phyloP scores from a whole-genome alignment of 768 basidiomycete species.

The Paxillus ammoniavirescens region DNA sequence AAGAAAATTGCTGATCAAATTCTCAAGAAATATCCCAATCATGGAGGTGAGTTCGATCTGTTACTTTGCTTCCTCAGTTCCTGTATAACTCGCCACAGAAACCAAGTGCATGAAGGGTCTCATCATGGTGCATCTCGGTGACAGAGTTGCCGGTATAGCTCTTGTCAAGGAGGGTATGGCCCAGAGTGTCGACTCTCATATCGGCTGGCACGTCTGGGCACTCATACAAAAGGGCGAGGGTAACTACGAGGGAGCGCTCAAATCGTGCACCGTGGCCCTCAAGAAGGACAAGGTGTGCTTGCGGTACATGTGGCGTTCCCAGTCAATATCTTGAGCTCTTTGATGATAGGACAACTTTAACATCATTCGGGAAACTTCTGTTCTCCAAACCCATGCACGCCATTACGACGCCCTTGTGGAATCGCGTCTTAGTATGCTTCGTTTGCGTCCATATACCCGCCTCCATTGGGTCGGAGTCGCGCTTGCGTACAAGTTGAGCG shows the following conservation, averaged over 20 bases:
- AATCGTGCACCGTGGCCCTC: constrained; percentile 88
- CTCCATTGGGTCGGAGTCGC: constrained; percentile 90
- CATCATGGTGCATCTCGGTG: constrained; percentile 75
- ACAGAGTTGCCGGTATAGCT: constrained; percentile 77
- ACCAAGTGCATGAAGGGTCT: constrained; percentile 97
- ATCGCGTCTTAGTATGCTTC: constrained; percentile 78
- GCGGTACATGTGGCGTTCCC: constrained; percentile 2
- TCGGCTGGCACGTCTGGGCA: constrained; percentile 98
- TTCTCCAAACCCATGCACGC: constrained; percentile 85
- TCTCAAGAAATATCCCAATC: constrained; percentile 92
- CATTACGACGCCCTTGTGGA: constrained; percentile 76
- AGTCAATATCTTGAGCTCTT: constrained; percentile 1
- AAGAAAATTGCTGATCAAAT: constrained; percentile 90
- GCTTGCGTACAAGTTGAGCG: constrained; percentile 84
- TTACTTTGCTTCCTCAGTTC: background rate
- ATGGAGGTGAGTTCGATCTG: constrained; percentile 73
- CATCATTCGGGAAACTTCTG: constrained; percentile 86
- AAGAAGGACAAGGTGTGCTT: constrained; percentile 79
- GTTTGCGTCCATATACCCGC: constrained; percentile 76
- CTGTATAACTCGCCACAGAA: constrained; percentile 48
- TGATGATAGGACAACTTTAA: constrained; percentile 82
- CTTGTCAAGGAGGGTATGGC: constrained; percentile 83
- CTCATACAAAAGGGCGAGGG: constrained; percentile 93
- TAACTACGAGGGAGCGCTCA: constrained; percentile 91
- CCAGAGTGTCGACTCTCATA: constrained; percentile 83